These are phyloP conservation scores for Pyrenochaeta sp. DNA, from an alignment of 2,329 filamentous ascomycete species.

Conservation along the genomic window DNA sequence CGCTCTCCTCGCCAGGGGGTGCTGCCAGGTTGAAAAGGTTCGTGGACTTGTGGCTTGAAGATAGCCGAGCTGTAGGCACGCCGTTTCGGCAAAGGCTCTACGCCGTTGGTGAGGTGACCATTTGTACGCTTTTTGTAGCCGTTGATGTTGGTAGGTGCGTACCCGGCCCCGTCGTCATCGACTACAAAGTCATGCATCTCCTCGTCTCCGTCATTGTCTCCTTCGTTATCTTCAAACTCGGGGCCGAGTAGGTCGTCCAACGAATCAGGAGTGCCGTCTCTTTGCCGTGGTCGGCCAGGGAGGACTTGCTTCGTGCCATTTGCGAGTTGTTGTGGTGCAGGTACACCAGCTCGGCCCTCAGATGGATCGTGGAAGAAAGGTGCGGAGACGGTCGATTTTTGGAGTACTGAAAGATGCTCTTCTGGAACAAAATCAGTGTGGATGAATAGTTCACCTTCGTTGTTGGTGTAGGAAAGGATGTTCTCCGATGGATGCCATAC, in stretches of 20 bases:
- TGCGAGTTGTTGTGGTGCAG: conserved; percentile 56
- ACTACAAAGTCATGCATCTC: conserved; percentile 83
- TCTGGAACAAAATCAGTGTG: conserved; percentile 71
- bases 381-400: conserved; percentile 72
- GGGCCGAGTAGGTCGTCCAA: conserved; percentile 81
- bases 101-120: conserved; percentile 54
- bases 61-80: conserved; percentile 55
- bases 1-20: conserved; percentile 96
- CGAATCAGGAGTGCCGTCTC: conserved; percentile 72
- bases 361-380: conserved; percentile 87
- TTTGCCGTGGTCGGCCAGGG: conserved; percentile 61
- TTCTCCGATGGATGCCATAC: conserved; percentile 93
- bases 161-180: conserved; percentile 94
- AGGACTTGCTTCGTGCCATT: conserved; percentile 66
- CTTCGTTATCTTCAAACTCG: conserved; percentile 58
- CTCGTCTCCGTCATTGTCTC: conserved; percentile 57
- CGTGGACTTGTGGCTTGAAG: conserved; percentile 75
- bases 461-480: conserved; percentile 88
- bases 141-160: conserved; percentile 68
- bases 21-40: conserved; percentile 89
- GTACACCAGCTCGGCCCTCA: conserved; percentile 73
- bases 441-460: conserved; percentile 92
- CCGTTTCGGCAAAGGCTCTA: conserved; percentile 59
- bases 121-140: conserved; percentile 69
- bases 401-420: conserved; percentile 59